Conservation (phyloP, 202 grass and related monocot species). For the Bolboschoenoplectus hybrid region DNA sequence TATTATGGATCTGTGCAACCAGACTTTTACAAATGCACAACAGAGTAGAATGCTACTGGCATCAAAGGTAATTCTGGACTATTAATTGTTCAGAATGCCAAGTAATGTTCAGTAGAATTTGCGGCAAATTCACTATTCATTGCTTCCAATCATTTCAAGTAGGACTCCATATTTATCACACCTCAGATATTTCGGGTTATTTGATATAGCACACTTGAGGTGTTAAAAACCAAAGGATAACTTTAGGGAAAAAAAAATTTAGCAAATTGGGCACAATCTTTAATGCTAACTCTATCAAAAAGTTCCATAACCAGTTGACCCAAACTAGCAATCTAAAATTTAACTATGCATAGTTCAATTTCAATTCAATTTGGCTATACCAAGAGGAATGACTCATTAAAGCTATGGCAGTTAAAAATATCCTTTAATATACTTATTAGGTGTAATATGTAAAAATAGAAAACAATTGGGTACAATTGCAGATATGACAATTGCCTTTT, state of each 20-base stretch:
- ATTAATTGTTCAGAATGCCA: not conserved
- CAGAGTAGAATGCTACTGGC: not conserved
- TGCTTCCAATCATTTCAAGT: not conserved
- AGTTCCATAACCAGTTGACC: not conserved
- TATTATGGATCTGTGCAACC: not conserved
- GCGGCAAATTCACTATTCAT: not conserved
- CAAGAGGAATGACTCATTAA: not conserved
- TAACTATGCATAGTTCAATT: not conserved
- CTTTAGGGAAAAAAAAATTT: not conserved
- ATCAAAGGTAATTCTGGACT: not conserved
- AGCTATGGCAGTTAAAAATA: not conserved
- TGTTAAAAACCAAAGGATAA: constrained; percentile 1
- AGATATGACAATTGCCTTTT: not conserved
- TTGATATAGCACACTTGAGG: not conserved
- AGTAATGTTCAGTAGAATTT: not conserved
- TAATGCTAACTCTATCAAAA: not conserved
- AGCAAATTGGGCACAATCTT: not conserved
- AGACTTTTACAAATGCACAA: constrained; percentile 16
- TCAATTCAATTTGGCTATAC: not conserved
- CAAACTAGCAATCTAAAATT: not conserved
- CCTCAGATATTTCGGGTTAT: not conserved
- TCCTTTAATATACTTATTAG: not conserved
- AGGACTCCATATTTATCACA: not conserved
- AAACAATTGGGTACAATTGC: constrained; percentile 28
- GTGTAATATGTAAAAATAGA: constrained; percentile 10